Base-by-base conservation (phyloP, 345 rosid genomes). In the Sisymbrium altissimum region DNA sequence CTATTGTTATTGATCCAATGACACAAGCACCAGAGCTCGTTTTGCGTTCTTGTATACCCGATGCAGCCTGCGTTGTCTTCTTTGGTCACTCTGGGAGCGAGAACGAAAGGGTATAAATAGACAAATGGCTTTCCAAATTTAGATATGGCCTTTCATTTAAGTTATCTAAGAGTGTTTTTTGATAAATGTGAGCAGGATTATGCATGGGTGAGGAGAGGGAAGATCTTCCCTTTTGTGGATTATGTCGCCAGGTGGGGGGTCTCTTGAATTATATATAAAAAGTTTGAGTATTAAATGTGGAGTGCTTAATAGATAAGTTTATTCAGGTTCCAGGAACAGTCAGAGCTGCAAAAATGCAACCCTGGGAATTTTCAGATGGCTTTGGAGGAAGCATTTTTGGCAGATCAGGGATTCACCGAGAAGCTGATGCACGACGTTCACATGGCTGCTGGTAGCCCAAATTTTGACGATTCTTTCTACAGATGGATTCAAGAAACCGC, bases 1-100 rank as follows among this genome's bases (percentile, higher is more conserved):
- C 97, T 27, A 86, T 89, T 78, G 96, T 94, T 63, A 86, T 94
- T 55, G 97, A 94, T 80, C 99, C 97, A n/a, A 86, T 89, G 92
- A 85, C 87, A 1, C 96, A 94, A 84, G 97, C 96, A 5, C 98
- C 98, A 0, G 98, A 91, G 81, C 73, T 87, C 76, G 98, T 94
- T 72, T 70, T 91, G 87, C 84, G 97, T 75, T 86, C 98, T 83
- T 91, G 98, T 74, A 82, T 94, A 68, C 83, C 95, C 7, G 97
- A 89, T 65, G 86, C 99, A 8, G 99, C 96, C 64, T 94, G 99
- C 61, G 92, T 94, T 80, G 87, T 94, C 84, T 94, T 94, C 84
- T 88, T 92, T 19, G 97, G 97, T 49, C 86, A 86, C 71, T 76
- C 86, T 40, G 98, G 88, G 60, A 84, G 83, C 53, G 90, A 81